phyloP scores from a whole-genome alignment of 2,329 filamentous ascomycete species.

The Alternaria burnsii region DNA sequence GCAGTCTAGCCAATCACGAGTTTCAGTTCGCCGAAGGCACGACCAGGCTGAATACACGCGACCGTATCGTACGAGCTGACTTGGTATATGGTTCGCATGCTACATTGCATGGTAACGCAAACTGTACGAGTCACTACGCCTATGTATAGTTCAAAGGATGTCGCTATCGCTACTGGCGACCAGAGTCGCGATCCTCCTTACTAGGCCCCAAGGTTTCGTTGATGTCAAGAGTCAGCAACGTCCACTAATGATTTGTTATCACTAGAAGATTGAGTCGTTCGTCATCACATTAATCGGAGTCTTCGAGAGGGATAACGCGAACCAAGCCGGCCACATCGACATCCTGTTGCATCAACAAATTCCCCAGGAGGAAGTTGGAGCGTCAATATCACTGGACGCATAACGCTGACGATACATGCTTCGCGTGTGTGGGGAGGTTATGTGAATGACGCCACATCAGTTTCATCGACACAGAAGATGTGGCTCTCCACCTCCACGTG shows the following conservation, averaged over 20 bases:
- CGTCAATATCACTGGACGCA: background rate
- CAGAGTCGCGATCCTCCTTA: conserved; percentile 6
- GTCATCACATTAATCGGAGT: background rate
- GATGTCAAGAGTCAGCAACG: conserved; percentile 14
- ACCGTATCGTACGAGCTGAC: background rate
- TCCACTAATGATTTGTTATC: background rate
- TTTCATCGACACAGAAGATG: conserved; percentile 9
- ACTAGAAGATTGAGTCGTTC: background rate
- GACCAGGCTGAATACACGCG: background rate
- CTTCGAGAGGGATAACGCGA: background rate
- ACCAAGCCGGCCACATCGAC: background rate
- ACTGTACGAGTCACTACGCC: background rate
- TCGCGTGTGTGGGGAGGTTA: conserved; percentile 1
- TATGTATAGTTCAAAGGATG: background rate
- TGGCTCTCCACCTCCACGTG: conserved; percentile 20
- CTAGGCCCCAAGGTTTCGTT: conserved; percentile 8
- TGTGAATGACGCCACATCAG: conserved; percentile 8
- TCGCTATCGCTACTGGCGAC: background rate
- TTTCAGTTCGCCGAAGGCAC: conserved; percentile 7
- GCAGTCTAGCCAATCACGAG: conserved; percentile 6
- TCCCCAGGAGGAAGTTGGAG: background rate
- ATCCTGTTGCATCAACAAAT: conserved; percentile 10
- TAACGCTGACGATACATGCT: background rate
- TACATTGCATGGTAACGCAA: background rate
- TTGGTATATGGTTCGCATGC: background rate